Evolutionary conservation across 208 protist species (phyloP).

Genomic region (Balamuthia mandrillaris): DNA sequence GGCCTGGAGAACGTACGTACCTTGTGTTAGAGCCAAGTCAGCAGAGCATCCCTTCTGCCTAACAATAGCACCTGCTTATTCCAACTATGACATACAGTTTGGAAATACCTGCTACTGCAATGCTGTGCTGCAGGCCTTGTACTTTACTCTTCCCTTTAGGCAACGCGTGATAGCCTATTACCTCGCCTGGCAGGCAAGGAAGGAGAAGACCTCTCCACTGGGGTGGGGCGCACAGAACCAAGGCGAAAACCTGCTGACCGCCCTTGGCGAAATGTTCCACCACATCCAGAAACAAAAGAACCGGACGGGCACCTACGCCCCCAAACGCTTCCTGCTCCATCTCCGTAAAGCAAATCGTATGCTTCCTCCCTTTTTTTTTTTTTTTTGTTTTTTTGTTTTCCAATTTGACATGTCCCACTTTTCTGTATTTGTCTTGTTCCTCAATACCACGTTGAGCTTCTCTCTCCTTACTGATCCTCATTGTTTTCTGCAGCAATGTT

Average conservation of each 20-base stretch:
- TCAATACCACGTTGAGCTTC: neutral
- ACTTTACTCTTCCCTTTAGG: slow-evolving; percentile 63
- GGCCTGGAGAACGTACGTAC: too few species aligned
- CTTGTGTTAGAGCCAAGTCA: too few species aligned
- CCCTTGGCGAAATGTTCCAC: slow-evolving; percentile 49
- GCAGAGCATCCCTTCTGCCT: too few species aligned
- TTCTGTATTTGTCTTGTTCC: neutral
- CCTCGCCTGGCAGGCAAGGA: slow-evolving; percentile 22
- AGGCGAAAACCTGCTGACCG: neutral
- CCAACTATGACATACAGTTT: too few species aligned
- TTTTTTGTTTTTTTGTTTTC: too few species aligned
- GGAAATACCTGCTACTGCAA: slow-evolving; percentile 75
- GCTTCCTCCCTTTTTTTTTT: neutral
- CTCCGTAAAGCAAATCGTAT: slow-evolving; percentile 60
- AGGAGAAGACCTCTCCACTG: too few species aligned
- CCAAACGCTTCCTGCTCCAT: slow-evolving; percentile 47
- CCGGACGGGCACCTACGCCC: slow-evolving; percentile 1
- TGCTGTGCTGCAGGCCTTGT: slow-evolving; percentile 70
- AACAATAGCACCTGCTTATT: too few species aligned
- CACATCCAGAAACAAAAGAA: slow-evolving; percentile 53
- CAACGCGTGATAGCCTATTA: slow-evolving; percentile 33
- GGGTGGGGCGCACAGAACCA: neutral
- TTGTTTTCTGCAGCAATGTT: too few species aligned
- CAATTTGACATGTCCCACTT: too few species aligned
- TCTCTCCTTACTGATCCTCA: slow-evolving; percentile 35